Base-by-base conservation (phyloP, 2,329 filamentous ascomycete species). In the Claviceps maximensis region DNA sequence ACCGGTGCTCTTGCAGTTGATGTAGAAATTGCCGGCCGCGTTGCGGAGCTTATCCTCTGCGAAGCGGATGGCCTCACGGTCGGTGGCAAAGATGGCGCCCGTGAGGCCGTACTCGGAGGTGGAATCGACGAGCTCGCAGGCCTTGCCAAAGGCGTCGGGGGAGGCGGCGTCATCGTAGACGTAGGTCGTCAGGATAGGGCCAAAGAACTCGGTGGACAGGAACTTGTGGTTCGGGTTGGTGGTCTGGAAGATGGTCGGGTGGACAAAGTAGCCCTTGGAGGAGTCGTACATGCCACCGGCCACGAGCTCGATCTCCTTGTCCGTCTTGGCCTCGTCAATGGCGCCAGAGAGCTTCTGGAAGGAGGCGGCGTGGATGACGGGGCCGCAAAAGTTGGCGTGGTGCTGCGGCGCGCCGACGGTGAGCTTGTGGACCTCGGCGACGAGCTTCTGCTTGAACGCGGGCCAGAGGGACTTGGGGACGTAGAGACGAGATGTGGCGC, bases 1-100 rank as follows among this genome's bases (percentile, higher is more conserved):
- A 41, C 83, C 84, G 1, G 83, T 87, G 67, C 80, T 84, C 78
- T 90, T 90, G 74, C 83, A 86, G 72, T 90, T 91, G 70, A 91
- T 76, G 71, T 91, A 91, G 67, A 90, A 90, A 73, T 91, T 91
- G 44, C 87, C 87, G 0, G 87, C 86, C 0, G 83, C 73, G 64
- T 89, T 82, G 58, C 85, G 75, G 51, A 91, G 74, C 56, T 75
- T 77, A 60, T 89, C 79, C 67, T 89, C 86, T 0, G 86, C 87
- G 53, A 75, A 75, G 25, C 82, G 77, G 55, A 89, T 71, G 15
- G 77, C 83, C 47, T 75, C 69, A 42, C 87, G 74, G 67, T 89
- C 85, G 53, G 75, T 69, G 10, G 87, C 84, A 66, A 91, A 91
- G 52, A 91, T 74, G 54, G 85, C 78, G 12, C 87, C 87, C 0